Evolutionary conservation across 2,329 filamentous ascomycete species (phyloP), one percentile per base, ranked within the genome.

Genomic region (Dactylonectria macrodidyma): DNA sequence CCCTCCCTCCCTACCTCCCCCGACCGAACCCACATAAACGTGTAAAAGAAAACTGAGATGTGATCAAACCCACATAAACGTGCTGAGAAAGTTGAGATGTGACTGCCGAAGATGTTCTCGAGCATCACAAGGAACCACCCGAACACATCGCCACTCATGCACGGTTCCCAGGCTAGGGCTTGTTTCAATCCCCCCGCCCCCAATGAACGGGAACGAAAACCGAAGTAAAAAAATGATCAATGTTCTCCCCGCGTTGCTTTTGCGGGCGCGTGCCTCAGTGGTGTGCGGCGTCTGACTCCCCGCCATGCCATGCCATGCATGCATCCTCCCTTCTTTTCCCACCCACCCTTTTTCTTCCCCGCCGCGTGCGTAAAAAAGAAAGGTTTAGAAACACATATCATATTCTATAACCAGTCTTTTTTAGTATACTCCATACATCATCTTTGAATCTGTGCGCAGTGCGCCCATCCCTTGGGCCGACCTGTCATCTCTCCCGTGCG

Each of bases 371-470:
- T 34, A 30, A 41, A 41, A 59, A 56, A 34, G 30, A 56, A 52
- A 47, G 19, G 34, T 30, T 14, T 30, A 7, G 26, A 30, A 7
- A 30, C 26, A 30, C 26, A 30, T 30, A 30, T 30, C 26, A 30
- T 4, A 30, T 30, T 19, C 34, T 5, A 10, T 24, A 36, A 64
- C 54, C 36, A 16, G 30, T 50, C 19, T 19, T 19, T 19, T 19
- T 19, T 19, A 19, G 19, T 19, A 19, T 19, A 19, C 19, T 19
- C 19, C 19, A 19, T 33, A 46, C 34, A 30, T 57, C 51, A 52
- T 9, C 22, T 61, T 66, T 24, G 38, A 36, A 59, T 52, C 62
- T 54, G 55, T 59, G 62, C 55, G 62, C 22, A 41, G 26, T 5
- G 26, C 26, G 26, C 26, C 26, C 26, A 30, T 30, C 26, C 26